Evolutionary conservation across 2,329 filamentous ascomycete species (phyloP), one percentile per base, ranked within the genome.

Genomic region (Aspergillus ruber): DNA sequence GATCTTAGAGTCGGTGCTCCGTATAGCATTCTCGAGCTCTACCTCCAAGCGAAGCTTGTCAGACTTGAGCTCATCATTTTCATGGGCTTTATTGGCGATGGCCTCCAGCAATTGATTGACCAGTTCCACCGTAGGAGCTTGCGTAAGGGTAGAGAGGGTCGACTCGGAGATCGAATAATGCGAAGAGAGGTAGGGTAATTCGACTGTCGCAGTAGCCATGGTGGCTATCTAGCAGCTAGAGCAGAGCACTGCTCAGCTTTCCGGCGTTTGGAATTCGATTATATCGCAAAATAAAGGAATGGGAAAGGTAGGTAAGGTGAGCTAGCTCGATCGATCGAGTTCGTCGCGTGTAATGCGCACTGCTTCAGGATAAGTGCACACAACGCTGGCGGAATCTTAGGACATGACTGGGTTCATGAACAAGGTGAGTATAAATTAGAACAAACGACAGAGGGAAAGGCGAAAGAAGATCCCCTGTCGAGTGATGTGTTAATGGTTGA

Each of bases 41-140:
- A 98, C 93, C 60, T 95, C 89, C 41, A 88, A 75, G 56, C 88
- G 85, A 40, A 96, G 78, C 72, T 96, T 97, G 55, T 95, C 88
- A 8, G 91, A 85, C 59, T 85, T 88, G 36, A 95, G 73, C 35
- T 83, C 80, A 64, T 95, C 89, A 59, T 82, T 85, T 60, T 95
- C 89, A 59, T 84, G 86, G 32, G 88, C 89, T 67, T 93, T 95
- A 25, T 75, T 73, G 20, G 84, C 80, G 45, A 97, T 81, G 21
- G 86, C 84, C 52, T 81, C 76, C 36, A 98, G 78, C 45, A 98
- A 76, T 38, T 80, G 75, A 49, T 80, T 78, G 55, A 96, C 86
- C 21, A 95, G 81, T 10, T 94, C 88, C 53, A 79, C 74, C 3
- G 90, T 96, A 52, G 82, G 82, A 40, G 71, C 69, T 54, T 81